These are phyloP conservation scores for Nyctanthes arbortristis DNA, from an alignment of 257 asterid species.

Conservation along the genomic window DNA sequence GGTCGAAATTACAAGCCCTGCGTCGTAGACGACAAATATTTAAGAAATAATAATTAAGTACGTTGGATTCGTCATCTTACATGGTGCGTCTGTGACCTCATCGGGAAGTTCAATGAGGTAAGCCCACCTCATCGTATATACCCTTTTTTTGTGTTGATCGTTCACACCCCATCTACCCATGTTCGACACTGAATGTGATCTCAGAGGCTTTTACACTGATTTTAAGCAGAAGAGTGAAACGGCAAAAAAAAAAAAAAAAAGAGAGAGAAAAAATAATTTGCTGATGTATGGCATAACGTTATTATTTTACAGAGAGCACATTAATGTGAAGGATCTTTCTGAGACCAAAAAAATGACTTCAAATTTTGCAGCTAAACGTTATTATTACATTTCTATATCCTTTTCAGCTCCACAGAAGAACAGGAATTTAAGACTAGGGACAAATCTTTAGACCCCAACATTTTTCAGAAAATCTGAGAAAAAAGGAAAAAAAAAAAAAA, in stretches of 20 bases:
- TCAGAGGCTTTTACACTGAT: no score
- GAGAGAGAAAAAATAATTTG: not conserved
- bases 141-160: not conserved
- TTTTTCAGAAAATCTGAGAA: conserved; percentile 10
- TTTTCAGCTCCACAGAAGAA: conserved; percentile 13
- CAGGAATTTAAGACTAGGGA: conserved; percentile 13
- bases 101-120: no score
- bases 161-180: not conserved
- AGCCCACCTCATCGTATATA: no score
- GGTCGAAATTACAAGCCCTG: no score
- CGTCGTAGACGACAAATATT: no score
- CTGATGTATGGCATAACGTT: not conserved
- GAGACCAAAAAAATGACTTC: conserved; percentile 2
- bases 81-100: no score
- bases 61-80: no score
- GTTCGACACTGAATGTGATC: not conserved
- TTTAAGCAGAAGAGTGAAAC: no score
- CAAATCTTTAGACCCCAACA: conserved; percentile 21
- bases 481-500: no score
- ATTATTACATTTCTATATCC: conserved; percentile 11
- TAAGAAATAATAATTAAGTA: no score
- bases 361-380: not conserved
- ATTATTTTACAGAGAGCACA: not conserved
- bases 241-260: not conserved
- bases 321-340: no score